Evolutionary conservation across 1,284 basidiomycete species (phyloP), one percentile per base, ranked within the genome.

Genomic region (Dichomitus squalens): DNA sequence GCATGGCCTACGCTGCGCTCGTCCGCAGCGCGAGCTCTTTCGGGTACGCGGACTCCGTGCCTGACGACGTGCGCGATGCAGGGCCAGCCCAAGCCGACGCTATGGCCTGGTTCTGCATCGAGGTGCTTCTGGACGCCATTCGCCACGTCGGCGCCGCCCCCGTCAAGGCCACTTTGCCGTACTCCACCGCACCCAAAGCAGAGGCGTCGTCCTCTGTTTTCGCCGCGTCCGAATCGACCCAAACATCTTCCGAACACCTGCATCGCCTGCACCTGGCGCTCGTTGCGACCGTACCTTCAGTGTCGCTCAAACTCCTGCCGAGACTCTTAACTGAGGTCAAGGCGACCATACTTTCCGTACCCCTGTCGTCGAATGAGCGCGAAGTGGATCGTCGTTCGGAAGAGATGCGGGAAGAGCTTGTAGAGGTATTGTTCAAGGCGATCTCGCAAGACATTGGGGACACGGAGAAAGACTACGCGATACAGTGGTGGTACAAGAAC

Each of bases 401-500:
- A 51, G 66, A 61, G 59, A 66, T 65, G 25, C 75, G 75, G 63
- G 69, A 70, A 43, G 85, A 86, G 62, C 72, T 90, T 16, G 72
- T 83, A 8, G 73, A 81, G 34, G 81, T 79, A 9, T 64, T 88
- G 34, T 86, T 86, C 69, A 75, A 71, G 43, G 86, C 88, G 67
- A 76, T 90, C 20, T 71, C 83, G 60, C 81, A 85, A 64, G 76
- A 76, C 40, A 79, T 88, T 0, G 87, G 87, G 7, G 87, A 90
- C 69, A 72, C 73, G 52, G 87, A 88, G 75, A 89, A 86, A 70
- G 83, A 84, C 66, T 76, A 76, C 59, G 81, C 73, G 34, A 78
- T 90, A 70, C 70, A 70, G 35, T 91, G 88, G 89, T 91, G 89
- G 89, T 80, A 82, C 67, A 73, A 77, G 25, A 61, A 72, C 41